Evolutionary conservation across 805 yeast species (phyloP), one percentile per base, ranked within the genome.

Genomic region (Ogataea trehalophila): DNA sequence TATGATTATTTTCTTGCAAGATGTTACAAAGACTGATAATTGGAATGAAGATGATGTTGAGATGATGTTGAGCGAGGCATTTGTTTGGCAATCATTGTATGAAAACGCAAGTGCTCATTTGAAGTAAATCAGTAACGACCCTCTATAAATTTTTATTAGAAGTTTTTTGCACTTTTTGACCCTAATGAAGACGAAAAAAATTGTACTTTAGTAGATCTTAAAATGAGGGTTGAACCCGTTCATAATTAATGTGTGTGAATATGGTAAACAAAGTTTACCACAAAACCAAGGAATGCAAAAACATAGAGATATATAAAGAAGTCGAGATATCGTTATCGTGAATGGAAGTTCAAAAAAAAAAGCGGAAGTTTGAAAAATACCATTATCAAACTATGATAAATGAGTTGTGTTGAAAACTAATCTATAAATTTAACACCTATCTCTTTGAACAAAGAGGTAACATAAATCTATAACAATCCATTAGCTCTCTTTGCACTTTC

Each of bases 21-120:
- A 85, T 51, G 85, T 91, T 9, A 45, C 60, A 18, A 97, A 97
- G 23, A 94, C 98, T 0, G 70, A 74, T 42, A 69, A 74, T 36
- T 94, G 99, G 99, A 75, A 75, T 2, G 95, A 87, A 52, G 85
- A 85, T 61, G 97, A 94, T 58, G 81, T 94, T 38, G 98, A 94
- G 67, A 75, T 94, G 72, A 75, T 94, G 68, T 68, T 94, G 47
- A 89, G 97, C 68, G 97, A 94, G 66, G 99, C 98, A 0, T 94
- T 81, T 65, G 89, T 94, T 59, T 94, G 97, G 97, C 97, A 91
- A 68, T 82, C 92, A 46, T 71, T 94, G 37, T 94, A 88, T 64
- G 89, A 87, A 62, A 86, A 89, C 62, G 96, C 96, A 5, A 71
- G 85, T 17, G 97, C 97, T 1, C 97, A 91, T 67, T 74, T 91